phyloP scores from a whole-genome alignment of 2,329 filamentous ascomycete species.

The Septoria petroselini region DNA sequence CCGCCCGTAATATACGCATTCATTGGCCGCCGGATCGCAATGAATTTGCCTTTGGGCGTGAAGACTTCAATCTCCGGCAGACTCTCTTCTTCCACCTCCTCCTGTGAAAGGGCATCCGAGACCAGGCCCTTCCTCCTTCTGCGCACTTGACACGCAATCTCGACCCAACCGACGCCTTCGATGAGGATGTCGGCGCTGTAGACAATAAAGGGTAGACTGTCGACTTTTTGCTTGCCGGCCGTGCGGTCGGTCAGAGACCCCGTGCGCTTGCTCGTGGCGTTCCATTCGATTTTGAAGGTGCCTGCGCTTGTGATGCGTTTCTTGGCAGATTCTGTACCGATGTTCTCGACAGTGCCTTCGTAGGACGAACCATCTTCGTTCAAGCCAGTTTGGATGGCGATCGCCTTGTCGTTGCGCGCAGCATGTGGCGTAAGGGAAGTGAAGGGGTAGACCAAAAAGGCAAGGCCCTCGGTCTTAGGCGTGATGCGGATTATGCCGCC shows the following conservation, averaged over 20 bases:
- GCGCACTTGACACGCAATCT: conserved; percentile 78
- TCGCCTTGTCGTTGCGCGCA: conserved; percentile 76
- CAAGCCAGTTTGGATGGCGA: conserved; percentile 60
- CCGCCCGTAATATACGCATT: conserved; percentile 63
- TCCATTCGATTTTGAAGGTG: conserved; percentile 69
- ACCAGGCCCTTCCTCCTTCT: conserved; percentile 27
- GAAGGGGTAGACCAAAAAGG: conserved; percentile 82
- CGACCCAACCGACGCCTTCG: conserved; percentile 91
- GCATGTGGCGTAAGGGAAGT: conserved; percentile 72
- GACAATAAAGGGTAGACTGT: conserved; percentile 73
- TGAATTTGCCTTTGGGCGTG: conserved; percentile 76
- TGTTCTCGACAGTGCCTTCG: conserved; percentile 57
- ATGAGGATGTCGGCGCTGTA: conserved; percentile 80
- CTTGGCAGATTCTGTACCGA: conserved; percentile 47
- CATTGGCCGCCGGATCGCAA: conserved; percentile 66
- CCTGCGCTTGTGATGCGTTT: conserved; percentile 60
- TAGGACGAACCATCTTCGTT: conserved; percentile 52
- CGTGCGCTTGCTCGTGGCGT: conserved; percentile 76
- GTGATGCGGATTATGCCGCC: conserved; percentile 82
- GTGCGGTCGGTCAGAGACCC: conserved; percentile 65
- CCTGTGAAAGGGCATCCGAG: conserved; percentile 26
- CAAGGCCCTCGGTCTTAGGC: conserved; percentile 60
- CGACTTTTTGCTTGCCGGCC: conserved; percentile 61
- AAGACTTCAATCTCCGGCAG: conserved; percentile 76
- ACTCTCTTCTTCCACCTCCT: conserved; percentile 17